phyloP scores from a whole-genome alignment of 106 monocot species.

The Dioscorea alata region DNA sequence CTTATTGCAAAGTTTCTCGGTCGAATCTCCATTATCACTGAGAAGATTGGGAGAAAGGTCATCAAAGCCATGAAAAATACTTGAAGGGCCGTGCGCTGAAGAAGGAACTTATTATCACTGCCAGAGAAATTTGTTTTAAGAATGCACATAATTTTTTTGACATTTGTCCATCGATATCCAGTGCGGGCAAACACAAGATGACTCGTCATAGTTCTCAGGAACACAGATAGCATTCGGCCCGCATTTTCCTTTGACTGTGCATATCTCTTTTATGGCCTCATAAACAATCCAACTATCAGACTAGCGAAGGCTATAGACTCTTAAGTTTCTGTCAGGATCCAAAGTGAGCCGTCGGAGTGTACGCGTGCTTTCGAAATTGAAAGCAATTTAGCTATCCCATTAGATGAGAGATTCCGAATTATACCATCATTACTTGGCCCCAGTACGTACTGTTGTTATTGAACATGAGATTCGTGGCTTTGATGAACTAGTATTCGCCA shows the following conservation, averaged over 20 bases:
- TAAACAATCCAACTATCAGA: conserved; percentile 41
- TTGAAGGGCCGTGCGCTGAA: too few species aligned
- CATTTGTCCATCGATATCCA: conserved; percentile 18
- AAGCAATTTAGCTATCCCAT: not conserved
- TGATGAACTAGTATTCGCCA: conserved; percentile 17
- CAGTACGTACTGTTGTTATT: conserved; percentile 10
- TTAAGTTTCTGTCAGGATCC: conserved; percentile 43
- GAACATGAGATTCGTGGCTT: conserved; percentile 20
- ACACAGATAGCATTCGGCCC: conserved; percentile 30
- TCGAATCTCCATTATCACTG: too few species aligned
- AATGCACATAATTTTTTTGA: conserved; percentile 4
- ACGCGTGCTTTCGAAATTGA: not conserved
- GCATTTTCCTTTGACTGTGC: conserved; percentile 48
- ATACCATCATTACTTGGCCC: not conserved
- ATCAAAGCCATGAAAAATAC: too few species aligned
- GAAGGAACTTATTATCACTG: conserved; percentile 29
- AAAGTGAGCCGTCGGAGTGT: conserved; percentile 42
- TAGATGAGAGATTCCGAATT: conserved; percentile 19
- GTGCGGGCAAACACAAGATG: conserved; percentile 50
- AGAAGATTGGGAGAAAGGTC: too few species aligned
- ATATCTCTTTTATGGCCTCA: conserved; percentile 40
- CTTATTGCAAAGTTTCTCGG: too few species aligned
- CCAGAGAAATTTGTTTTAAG: conserved; percentile 6
- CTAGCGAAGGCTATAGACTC: conserved; percentile 43
- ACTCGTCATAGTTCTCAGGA: conserved; percentile 9